Evolutionary conservation across 768 basidiomycete species (phyloP), one percentile per base, ranked within the genome.

Genomic region (Naganishia vishniacii): DNA sequence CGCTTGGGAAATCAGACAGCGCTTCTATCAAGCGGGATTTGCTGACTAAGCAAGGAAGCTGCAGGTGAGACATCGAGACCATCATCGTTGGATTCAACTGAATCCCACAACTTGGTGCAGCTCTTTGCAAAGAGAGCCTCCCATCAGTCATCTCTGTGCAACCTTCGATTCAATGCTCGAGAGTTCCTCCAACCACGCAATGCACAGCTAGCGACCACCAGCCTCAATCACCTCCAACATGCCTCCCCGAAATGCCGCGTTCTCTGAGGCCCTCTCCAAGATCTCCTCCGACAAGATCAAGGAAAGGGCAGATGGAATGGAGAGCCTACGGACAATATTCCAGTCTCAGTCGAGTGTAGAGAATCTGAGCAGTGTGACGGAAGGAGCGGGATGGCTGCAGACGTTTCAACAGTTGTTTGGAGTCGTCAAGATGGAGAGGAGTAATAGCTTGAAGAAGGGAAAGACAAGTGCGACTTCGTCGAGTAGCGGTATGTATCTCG

Each of bases 321-420:
- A 79, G 8, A 70, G 80, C 18, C 79, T 75, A 44, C 68, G 72
- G 47, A 72, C 71, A 68, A 76, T 71, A 15, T 71, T 72, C 65
- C 64, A 53, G 58, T 72, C 68, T 62, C 64, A 71, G 25, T 72
- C 65, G 61, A 75, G 66, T 48, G 82, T 81, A 49, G 77, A 77
- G 5, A 71, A 78, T 41, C 88, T 88, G 68, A 70, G 40, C 75
- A 81, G 15, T 79, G 80, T 65, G 79, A 83, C 67, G 75, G 80
- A 81, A 13, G 78, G 84, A 25, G 72, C 74, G 75, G 48, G 68
- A 64, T 93, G 88, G 88, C 77, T 86, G 25, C 78, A 81, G 8
- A 79, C 91, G 8, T 89, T 86, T 70, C 84, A 89, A 68, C 84
- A 84, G 16, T 78, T 95, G 7, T 92, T 91, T 72, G 78, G 79